Base-by-base conservation (phyloP, 768 basidiomycete species). In the Pholiota conissans region DNA sequence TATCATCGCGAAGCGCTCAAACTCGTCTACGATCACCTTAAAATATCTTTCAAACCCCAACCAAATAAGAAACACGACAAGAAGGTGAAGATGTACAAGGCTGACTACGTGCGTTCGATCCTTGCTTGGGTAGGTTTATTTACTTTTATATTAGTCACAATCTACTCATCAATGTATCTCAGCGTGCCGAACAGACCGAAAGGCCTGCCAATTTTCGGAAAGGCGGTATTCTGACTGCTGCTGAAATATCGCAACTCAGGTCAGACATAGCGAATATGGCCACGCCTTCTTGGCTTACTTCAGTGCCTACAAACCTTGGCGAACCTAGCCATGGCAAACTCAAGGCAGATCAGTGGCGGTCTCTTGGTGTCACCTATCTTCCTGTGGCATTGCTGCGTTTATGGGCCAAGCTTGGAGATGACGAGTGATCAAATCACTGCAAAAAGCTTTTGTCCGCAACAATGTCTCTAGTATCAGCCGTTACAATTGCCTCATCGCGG, bases 281-380 rank as follows among this genome's bases (percentile, higher is more conserved):
- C 11, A 64, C 64, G 11, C 74, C 72, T 1, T 61, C 67, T 6
- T 72, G 68, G 66, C 47, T 69, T 5, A 60, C 60, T 10, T 61
- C 60, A 3, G 58, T 68, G 1, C 67, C 72, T 2, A 11, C 32
- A 32, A 56, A 69, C 40, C 52, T 69, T 18, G 66, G 67, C 16
- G 37, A 59, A n/a, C 49, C 63, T 4, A 32, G 49, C 0, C 62
- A 69, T 28, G 66, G 69, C n/a, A 73, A 72, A 47, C 57, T 73
- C 20, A 72, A 71, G 24, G 66, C 74, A 9, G 70, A 74, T 47
- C 60, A 76, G 59, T 80, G 77, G 78, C 65, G 70, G 0, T 66
- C 64, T 0, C 57, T 75, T 7, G 69, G 72, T 18, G 65, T 66
- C 0, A 48, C 73, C 6, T 56, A 75, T 51, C 65, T 78, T 20